Evolutionary conservation across 768 basidiomycete species (phyloP).

Genomic region (Agaricus blazei): DNA sequence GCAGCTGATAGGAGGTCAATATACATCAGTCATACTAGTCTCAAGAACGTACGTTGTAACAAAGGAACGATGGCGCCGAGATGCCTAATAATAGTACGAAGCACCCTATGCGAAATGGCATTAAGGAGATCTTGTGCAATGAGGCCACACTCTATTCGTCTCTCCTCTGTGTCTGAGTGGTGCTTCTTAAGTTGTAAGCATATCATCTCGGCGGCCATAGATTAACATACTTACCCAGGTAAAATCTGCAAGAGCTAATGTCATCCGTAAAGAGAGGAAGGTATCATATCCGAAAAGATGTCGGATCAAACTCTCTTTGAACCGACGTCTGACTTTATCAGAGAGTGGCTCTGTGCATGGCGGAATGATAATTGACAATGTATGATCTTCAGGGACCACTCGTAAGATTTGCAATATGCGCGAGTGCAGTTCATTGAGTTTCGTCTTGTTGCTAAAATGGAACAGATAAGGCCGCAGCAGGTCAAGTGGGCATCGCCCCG

Average conservation of each 20-base stretch:
- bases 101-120: constrained; percentile 46
- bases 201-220: background rate
- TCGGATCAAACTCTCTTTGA: constrained; percentile 44
- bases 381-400: constrained; percentile 26
- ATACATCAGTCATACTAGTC: background rate
- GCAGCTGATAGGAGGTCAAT: constrained; percentile 31
- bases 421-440: constrained; percentile 31
- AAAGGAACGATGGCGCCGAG: constrained; percentile 38
- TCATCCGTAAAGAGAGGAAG: constrained; percentile 49
- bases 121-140: constrained; percentile 48
- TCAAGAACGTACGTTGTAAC: constrained; percentile 37
- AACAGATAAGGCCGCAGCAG: constrained; percentile 49
- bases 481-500: constrained; percentile 43
- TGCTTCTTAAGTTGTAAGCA: constrained; percentile 30
- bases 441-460: constrained; percentile 15
- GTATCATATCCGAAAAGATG: constrained; percentile 62
- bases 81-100: constrained; percentile 55
- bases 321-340: constrained; percentile 35
- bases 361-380: constrained; percentile 24
- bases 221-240: constrained; percentile 31
- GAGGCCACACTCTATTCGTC: constrained; percentile 41
- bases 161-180: constrained; percentile 36
- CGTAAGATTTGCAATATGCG: constrained; percentile 43
- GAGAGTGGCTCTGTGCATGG: constrained; percentile 20
- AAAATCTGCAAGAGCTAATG: constrained; percentile 48